Conservation (phyloP, 495 filamentous ascomycete species). For the Daldinia decipiens region DNA sequence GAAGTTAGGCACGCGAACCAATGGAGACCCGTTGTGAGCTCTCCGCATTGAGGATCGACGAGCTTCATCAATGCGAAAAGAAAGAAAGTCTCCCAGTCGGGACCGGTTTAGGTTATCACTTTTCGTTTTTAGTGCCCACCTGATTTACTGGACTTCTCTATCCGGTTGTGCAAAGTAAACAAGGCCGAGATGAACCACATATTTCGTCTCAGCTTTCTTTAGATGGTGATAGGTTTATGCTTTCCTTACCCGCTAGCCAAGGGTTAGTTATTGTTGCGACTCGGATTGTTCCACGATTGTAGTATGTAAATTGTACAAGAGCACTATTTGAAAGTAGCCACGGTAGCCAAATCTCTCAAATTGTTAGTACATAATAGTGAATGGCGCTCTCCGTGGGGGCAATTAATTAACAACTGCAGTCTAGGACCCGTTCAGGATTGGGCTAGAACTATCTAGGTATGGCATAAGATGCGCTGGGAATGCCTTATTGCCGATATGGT, state of each 20-base stretch:
- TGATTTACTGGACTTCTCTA: constrained; percentile 25
- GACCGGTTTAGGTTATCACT: constrained; percentile 19
- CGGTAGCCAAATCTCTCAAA: neutral
- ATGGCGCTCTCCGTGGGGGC: constrained; percentile 14
- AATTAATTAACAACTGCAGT: constrained; percentile 3
- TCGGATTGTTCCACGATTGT: constrained; percentile 13
- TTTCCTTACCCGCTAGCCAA: neutral
- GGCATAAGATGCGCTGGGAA: constrained; percentile 10
- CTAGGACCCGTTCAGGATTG: neutral
- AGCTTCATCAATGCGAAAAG: constrained; percentile 32
- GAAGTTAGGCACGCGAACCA: constrained; percentile 34
- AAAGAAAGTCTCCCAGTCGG: constrained; percentile 11
- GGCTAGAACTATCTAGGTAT: constrained; percentile 11
- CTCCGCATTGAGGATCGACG: constrained; percentile 39
- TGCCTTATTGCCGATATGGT: neutral
- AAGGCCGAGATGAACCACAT: neutral
- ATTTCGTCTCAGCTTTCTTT: neutral
- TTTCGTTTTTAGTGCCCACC: constrained; percentile 21
- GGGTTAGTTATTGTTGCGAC: neutral
- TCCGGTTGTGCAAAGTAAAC: constrained; percentile 1
- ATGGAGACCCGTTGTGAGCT: constrained; percentile 21
- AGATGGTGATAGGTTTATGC: neutral
- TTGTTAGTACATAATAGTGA: constrained; percentile 6
- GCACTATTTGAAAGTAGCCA: constrained; percentile 2
- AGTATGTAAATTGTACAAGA: constrained; percentile 1